Evolutionary conservation across 2,329 filamentous ascomycete species (phyloP), one percentile per base, ranked within the genome.

Genomic region (Penicillium sumatraense): DNA sequence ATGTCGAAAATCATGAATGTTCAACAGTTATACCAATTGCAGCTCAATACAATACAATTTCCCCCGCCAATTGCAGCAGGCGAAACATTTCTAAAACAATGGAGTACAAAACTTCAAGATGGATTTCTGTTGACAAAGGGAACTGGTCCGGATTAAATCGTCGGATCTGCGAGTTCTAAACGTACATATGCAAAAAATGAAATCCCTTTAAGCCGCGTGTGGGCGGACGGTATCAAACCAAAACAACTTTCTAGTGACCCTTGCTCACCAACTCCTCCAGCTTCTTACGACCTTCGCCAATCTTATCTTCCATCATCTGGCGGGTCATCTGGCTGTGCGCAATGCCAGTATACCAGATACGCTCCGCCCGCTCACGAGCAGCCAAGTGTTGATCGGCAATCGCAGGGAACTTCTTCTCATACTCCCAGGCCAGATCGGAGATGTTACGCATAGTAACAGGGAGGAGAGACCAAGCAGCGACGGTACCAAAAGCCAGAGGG

Each of bases 381-480:
- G 83, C 80, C 58, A 93, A 66, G 78, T 99, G 95, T 54, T 90
- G 85, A 66, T 96, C 88, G 16, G 91, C 89, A 51, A 99, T 74
- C 16, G 83, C 89, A 4, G 95, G 95, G 71, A 93, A 90, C 68
- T 84, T 86, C 83, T 96, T 85, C 86, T 99, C 95, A 74, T 95
- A 99, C 72, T 86, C 87, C 95, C 95, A 99, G 42, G 89, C 79
- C 71, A 98, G 80, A 70, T 93, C 88, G 40, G 88, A 87, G 24
- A 96, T 86, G 76, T 99, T 99, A 73, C 86, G 81, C 84, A 92
- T 96, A 38, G 95, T 99, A 61, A 95, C 81, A 41, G 95, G 95
- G 46, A 99, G 78, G 35, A 96, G 87, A 58, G 87, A 81, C 86
- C 92, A 95, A 56, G 90, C 92, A 53, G 92, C 90, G 53, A 87